Evolutionary conservation across 495 filamentous ascomycete species (phyloP).

Genomic region (Neurospora tetrasperma): DNA sequence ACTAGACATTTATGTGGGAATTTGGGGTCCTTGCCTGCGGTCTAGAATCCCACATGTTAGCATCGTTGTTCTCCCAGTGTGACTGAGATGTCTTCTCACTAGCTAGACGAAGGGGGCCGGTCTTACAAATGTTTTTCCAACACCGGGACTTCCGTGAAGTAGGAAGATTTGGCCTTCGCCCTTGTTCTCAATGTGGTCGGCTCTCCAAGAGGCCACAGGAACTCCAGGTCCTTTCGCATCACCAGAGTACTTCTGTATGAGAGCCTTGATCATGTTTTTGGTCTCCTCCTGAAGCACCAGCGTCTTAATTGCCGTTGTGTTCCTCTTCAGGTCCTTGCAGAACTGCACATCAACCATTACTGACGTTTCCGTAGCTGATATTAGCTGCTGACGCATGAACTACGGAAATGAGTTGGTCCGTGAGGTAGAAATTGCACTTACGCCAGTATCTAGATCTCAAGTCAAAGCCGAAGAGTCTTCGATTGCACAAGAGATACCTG

Average conservation of each 20-base stretch:
- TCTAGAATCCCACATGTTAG: not conserved
- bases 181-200: slow-evolving; percentile 30
- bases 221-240: not conserved
- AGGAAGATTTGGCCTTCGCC: slow-evolving; percentile 37
- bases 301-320: too few species aligned
- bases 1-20: too few species aligned
- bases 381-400: too few species aligned
- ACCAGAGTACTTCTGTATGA: slow-evolving; percentile 19
- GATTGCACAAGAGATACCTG: not conserved
- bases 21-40: not conserved
- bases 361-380: not conserved
- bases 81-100: too few species aligned
- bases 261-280: slow-evolving; percentile 22
- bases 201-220: slow-evolving; percentile 8
- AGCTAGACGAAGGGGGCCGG: too few species aligned
- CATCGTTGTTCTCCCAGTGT: too few species aligned
- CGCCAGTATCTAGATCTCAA: not conserved
- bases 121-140: slow-evolving; percentile 28
- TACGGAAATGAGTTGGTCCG: too few species aligned
- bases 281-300: too few species aligned
- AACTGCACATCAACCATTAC: not conserved
- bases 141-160: slow-evolving; percentile 38
- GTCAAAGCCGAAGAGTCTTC: not conserved
- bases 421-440: not conserved
- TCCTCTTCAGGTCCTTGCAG: not conserved